phyloP scores from a whole-genome alignment of 495 filamentous ascomycete genomes.

The Podospora comata region DNA sequence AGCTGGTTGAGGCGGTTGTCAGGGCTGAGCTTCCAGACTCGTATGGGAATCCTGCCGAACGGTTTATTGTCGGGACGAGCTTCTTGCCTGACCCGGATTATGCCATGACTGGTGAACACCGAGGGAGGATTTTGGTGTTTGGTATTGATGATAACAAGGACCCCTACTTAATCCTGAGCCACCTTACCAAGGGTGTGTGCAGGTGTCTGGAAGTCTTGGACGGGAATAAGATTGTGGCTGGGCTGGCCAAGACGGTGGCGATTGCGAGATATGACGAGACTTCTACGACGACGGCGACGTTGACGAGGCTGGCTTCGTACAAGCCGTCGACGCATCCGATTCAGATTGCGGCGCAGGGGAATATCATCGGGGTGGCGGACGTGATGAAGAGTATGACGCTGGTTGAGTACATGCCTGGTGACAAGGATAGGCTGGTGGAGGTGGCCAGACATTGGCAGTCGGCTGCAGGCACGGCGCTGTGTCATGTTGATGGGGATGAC shows the following conservation, averaged over 20 bases:
- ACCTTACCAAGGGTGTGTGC: conserved; percentile 70
- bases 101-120: conserved; percentile 38
- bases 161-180: conserved; percentile 62
- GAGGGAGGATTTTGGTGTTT: conserved; percentile 79
- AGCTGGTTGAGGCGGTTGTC: conserved; percentile 82
- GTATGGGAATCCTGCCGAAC: conserved; percentile 63
- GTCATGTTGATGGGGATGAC: conserved; percentile 61
- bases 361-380: conserved; percentile 80
- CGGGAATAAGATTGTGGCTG: conserved; percentile 72
- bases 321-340: conserved; percentile 81
- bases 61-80: conserved; percentile 86
- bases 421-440: conserved; percentile 59
- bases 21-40: conserved; percentile 67
- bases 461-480: conserved; percentile 75
- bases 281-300: conserved; percentile 45
- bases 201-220: conserved; percentile 69
- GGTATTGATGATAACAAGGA: conserved; percentile 72
- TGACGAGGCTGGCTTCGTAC: conserved; percentile 69
- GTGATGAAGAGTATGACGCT: conserved; percentile 90
- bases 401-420: conserved; percentile 57
- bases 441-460: conserved; percentile 77
- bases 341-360: conserved; percentile 67
- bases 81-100: conserved; percentile 59
- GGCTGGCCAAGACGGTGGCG: conserved; percentile 79
- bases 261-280: conserved; percentile 55